Evolutionary conservation across 2,329 filamentous ascomycete species (phyloP).

Genomic region (Colletotrichum kahawae): DNA sequence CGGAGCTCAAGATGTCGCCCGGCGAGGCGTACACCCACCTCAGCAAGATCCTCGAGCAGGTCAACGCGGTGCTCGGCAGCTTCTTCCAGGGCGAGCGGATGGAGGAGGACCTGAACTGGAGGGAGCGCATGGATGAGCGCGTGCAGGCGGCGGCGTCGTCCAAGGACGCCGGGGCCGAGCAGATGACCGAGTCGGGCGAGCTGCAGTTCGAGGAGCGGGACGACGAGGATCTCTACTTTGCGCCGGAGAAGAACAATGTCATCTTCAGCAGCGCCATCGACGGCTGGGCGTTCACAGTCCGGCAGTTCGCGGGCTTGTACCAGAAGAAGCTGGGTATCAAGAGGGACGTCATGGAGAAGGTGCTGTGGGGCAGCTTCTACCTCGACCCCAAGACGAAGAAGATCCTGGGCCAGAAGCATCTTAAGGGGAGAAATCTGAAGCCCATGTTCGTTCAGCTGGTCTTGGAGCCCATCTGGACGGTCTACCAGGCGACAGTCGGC

Average conservation of each 20-base stretch:
- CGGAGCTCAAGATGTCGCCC: slow-evolving; percentile 93
- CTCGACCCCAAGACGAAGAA: slow-evolving; percentile 97
- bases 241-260: slow-evolving; percentile 97
- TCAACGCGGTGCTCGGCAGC: slow-evolving; percentile 95
- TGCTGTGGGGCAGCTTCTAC: slow-evolving; percentile 97
- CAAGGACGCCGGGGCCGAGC: slow-evolving; percentile 32
- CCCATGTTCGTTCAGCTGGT: slow-evolving; percentile 98
- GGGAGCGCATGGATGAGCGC: slow-evolving; percentile 88
- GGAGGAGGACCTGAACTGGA: slow-evolving; percentile 97
- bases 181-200: slow-evolving; percentile 61
- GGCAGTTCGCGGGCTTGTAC: slow-evolving; percentile 91
- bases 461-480: slow-evolving; percentile 93
- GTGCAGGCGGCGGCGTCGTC: slow-evolving; percentile 61
- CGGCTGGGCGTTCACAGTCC: slow-evolving; percentile 98
- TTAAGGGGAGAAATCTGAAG: slow-evolving; percentile 90
- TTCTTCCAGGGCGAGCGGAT: slow-evolving; percentile 98
- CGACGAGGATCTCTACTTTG: slow-evolving; percentile 97
- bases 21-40: slow-evolving; percentile 88
- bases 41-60: slow-evolving; percentile 88
- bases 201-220: slow-evolving; percentile 86
- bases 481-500: slow-evolving; percentile 88
- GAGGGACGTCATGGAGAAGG: slow-evolving; percentile 84
- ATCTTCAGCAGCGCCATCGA: slow-evolving; percentile 98
- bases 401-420: slow-evolving; percentile 85
- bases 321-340: slow-evolving; percentile 98